These are phyloP conservation scores for Colletotrichum australisinense DNA, from an alignment of 2,329 filamentous ascomycete genomes.

Conservation along the genomic window DNA sequence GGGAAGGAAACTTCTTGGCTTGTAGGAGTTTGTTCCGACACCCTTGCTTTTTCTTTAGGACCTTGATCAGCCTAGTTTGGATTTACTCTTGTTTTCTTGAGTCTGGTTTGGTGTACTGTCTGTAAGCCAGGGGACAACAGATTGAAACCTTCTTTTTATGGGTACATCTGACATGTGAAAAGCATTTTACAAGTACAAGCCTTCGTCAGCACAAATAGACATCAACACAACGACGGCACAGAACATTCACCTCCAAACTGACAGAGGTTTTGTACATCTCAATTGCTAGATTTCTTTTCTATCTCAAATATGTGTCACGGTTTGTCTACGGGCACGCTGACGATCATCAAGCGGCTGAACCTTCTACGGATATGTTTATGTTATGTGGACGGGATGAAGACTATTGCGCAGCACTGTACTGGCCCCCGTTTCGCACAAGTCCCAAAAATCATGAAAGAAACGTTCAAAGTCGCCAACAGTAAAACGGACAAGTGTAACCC, in stretches of 20 bases:
- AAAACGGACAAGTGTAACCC: conserved; percentile 16
- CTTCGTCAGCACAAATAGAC: too few relatives aligned
- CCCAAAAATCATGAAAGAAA: conserved; percentile 1
- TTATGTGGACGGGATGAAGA: conserved; percentile 19
- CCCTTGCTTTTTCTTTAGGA: background rate
- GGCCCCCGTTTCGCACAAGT: background rate
- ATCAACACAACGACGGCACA: background rate
- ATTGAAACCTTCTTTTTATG: background rate
- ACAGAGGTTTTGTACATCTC: conserved; percentile 22
- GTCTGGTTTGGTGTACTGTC: too few relatives aligned
- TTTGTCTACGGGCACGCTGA: conserved; percentile 28
- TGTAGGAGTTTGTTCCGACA: background rate
- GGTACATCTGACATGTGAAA: background rate
- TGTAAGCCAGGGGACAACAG: too few relatives aligned
- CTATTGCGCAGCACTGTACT: conserved; percentile 13
- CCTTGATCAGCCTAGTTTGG: background rate
- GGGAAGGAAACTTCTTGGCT: background rate
- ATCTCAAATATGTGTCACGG: conserved; percentile 11
- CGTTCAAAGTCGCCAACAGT: conserved; percentile 4
- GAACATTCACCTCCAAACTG: background rate
- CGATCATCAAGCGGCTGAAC: conserved; percentile 13
- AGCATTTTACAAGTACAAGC: background rate
- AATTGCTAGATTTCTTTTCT: conserved; percentile 33
- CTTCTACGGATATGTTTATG: conserved; percentile 19
- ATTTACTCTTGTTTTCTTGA: background rate